A percentile compares a stretch with the other conserved stretches of the same genome.
Conservation (phyloP, 1,284 basidiomycete species). For the Austroboletus niveus region DNA sequence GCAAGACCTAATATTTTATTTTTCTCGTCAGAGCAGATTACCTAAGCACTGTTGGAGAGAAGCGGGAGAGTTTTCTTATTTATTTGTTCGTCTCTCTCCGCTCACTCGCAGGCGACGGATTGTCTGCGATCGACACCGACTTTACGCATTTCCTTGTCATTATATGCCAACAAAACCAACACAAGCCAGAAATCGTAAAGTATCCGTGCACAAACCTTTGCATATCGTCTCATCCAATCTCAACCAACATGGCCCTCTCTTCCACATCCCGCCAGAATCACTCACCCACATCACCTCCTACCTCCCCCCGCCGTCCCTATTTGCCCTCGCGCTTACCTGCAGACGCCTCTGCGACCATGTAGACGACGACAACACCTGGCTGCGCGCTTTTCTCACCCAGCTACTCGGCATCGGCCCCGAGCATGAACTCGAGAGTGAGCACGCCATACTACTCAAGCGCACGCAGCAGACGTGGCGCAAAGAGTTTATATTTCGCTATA, state of each 20-base stretch:
- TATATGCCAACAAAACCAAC: conserved; percentile 32
- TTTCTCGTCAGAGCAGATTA: no score
- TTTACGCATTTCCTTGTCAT: conserved; percentile 5
- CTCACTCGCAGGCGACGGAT: conserved; percentile 22
- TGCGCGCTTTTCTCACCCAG: conserved; percentile 72
- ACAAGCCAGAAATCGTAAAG: conserved; percentile 16
- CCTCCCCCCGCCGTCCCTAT: conserved; percentile 65
- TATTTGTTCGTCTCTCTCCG: background rate
- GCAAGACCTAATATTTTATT: conserved; percentile 12
- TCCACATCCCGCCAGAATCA: conserved; percentile 63
- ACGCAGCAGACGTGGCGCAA: conserved; percentile 62
- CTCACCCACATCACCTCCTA: conserved; percentile 79
- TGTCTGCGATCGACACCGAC: conserved; percentile 24
- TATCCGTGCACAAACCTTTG: conserved; percentile 1
- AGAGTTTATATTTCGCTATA: conserved; percentile 61
- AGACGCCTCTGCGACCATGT: conserved; percentile 60
- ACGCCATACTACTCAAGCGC: conserved; percentile 54
- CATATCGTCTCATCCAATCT: background rate
- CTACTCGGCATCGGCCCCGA: conserved; percentile 69
- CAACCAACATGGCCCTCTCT: conserved; percentile 53
- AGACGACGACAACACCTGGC: conserved; percentile 81
- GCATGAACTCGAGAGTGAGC: conserved; percentile 44
- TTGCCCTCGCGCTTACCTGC: conserved; percentile 57
- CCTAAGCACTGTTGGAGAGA: background rate
- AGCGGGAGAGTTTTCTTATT: background rate